These are phyloP conservation scores for Geotrichum europaeum DNA, from an alignment of 1,139 yeast species.

Conservation along the genomic window DNA sequence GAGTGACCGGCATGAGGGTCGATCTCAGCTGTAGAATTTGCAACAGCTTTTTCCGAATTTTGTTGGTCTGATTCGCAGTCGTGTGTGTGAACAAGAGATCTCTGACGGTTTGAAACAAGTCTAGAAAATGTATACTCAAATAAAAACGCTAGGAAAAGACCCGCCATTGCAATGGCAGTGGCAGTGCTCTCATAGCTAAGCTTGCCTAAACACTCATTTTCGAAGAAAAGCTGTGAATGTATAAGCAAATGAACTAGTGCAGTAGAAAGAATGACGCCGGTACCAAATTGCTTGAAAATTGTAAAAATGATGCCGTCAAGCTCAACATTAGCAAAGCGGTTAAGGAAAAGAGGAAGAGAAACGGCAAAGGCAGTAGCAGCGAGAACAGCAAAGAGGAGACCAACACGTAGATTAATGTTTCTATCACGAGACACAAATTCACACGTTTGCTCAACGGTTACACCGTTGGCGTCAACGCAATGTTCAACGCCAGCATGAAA, in stretches of 20 bases:
- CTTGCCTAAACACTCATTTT: slow-evolving; percentile 49
- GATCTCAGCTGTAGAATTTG: background rate
- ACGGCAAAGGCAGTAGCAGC: slow-evolving; percentile 35
- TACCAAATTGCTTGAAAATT: slow-evolving; percentile 52
- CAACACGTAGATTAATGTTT: slow-evolving; percentile 33
- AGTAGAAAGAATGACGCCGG: slow-evolving; percentile 87
- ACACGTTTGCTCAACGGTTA: slow-evolving; percentile 18
- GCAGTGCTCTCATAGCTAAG: slow-evolving; percentile 36
- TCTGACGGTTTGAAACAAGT: slow-evolving; percentile 23
- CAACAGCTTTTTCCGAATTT: background rate
- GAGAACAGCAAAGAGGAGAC: slow-evolving; percentile 34
- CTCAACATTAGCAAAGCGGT: slow-evolving; percentile 26
- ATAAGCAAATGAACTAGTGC: slow-evolving; percentile 78
- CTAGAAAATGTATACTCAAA: slow-evolving; percentile 30
- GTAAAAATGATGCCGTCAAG: slow-evolving; percentile 27
- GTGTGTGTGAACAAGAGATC: background rate
- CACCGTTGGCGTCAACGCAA: slow-evolving; percentile 30
- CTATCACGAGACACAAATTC: slow-evolving; percentile 29
- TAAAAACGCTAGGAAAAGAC: slow-evolving; percentile 34
- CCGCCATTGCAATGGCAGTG: slow-evolving; percentile 37
- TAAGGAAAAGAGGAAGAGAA: slow-evolving; percentile 29
- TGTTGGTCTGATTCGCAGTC: slow-evolving; percentile 3
- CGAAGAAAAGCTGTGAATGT: slow-evolving; percentile 63
- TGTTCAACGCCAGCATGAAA: slow-evolving; percentile 42
- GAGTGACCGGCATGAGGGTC: slow-evolving; percentile 13